A percentile compares a stretch with the other conserved stretches of the same genome.
Evolutionary conservation across 768 basidiomycete species (phyloP).

Genomic region (Russula sp.): DNA sequence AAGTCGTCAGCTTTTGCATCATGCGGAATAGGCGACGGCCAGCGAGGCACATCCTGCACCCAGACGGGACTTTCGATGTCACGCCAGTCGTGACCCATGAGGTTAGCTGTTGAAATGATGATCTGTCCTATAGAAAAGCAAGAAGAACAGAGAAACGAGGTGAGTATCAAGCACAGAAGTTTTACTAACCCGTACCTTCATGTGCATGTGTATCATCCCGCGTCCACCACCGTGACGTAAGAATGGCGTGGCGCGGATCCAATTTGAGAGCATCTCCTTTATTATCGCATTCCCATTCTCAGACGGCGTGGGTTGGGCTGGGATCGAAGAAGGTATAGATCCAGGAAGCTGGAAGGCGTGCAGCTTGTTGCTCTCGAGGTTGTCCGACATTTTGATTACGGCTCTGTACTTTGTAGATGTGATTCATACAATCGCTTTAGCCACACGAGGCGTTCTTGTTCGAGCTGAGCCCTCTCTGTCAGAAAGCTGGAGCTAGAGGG

Average conservation of each 20-base stretch:
- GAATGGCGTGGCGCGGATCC: conserved; percentile 24
- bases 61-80: conserved; percentile 86
- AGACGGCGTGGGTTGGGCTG: conserved; percentile 50
- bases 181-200: conserved; percentile 13
- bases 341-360: conserved; percentile 61
- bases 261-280: conserved; percentile 33
- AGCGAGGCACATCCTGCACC: conserved; percentile 77
- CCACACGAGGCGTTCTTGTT: conserved; percentile 68
- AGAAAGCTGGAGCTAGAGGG: conserved; percentile 38
- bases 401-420: conserved; percentile 26
- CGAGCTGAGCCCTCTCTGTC: conserved; percentile 69
- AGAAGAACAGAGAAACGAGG: background rate
- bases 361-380: conserved; percentile 13
- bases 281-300: conserved; percentile 46
- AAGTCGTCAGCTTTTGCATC: conserved; percentile 52
- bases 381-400: conserved; percentile 24
- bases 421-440: conserved; percentile 49
- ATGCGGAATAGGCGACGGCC: conserved; percentile 35
- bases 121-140: conserved; percentile 86
- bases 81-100: conserved; percentile 80
- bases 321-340: conserved; percentile 66
- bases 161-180: background rate
- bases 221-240: conserved; percentile 18
- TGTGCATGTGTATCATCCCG: conserved; percentile 24
- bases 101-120: conserved; percentile 79